These are phyloP conservation scores for Pachysandra terminalis DNA, from an alignment of 164 flowering plant species.

Conservation along the genomic window DNA sequence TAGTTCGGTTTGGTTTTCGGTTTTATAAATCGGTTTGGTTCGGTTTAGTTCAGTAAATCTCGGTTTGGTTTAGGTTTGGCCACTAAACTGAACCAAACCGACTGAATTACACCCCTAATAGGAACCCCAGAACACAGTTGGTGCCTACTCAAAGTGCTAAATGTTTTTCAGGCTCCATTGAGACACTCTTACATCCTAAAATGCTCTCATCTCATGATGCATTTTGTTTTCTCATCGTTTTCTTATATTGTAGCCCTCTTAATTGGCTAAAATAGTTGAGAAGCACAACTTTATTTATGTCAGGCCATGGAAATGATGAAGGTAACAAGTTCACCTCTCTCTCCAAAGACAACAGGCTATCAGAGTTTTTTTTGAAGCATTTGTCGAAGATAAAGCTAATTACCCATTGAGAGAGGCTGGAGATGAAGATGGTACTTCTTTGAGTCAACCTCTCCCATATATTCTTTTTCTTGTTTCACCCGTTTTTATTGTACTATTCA, in stretches of 20 bases:
- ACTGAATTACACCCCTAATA: too few relatives aligned
- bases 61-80: too few relatives aligned
- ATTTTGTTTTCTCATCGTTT: neutral
- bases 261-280: neutral
- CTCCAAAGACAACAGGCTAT: conserved; percentile 41
- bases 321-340: conserved; percentile 35
- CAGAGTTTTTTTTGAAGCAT: conserved; percentile 74
- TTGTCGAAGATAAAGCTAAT: conserved; percentile 44
- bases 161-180: too few relatives aligned
- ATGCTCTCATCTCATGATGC: neutral
- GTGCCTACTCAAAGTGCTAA: too few relatives aligned
- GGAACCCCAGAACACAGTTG: too few relatives aligned
- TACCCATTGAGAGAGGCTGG: conserved; percentile 30
- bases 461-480: conserved; percentile 65
- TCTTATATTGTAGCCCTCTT: neutral
- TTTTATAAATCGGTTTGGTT: too few relatives aligned
- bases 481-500: conserved; percentile 45
- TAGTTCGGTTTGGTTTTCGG: too few relatives aligned
- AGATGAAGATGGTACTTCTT: conserved; percentile 34
- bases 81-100: too few relatives aligned
- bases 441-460: conserved; percentile 57
- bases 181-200: too few relatives aligned
- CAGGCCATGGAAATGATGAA: conserved; percentile 97
- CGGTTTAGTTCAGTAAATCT: too few relatives aligned
- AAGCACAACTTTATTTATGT: conserved; percentile 2